These are phyloP conservation scores for Aureobasidium sp. DNA, from an alignment of 2,329 filamentous ascomycete species.

Conservation along the genomic window DNA sequence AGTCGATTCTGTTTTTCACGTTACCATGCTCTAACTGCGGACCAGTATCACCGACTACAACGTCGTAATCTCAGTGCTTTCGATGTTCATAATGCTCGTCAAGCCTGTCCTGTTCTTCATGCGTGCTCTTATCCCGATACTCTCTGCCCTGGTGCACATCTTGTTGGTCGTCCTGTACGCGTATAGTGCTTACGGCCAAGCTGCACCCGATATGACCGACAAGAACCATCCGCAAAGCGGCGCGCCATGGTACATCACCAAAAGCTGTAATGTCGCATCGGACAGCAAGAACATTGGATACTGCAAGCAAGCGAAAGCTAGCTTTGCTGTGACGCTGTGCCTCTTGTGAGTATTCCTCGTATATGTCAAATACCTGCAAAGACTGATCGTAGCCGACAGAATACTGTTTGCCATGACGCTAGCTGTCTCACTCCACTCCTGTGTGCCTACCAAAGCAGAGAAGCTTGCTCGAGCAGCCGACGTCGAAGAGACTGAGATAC, in stretches of 20 bases:
- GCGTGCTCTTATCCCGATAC: constrained; percentile 57
- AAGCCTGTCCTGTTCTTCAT: constrained; percentile 64
- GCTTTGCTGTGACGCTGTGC: constrained; percentile 55
- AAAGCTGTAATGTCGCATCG: constrained; percentile 54
- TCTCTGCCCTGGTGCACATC: constrained; percentile 52
- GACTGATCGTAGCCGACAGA: constrained; percentile 29
- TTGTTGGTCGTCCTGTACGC: constrained; percentile 54
- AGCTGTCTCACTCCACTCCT: constrained; percentile 49
- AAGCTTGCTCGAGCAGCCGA: constrained; percentile 21
- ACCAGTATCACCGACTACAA: constrained; percentile 65
- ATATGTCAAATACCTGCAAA: background rate
- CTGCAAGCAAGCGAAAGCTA: constrained; percentile 60
- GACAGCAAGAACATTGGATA: constrained; percentile 36
- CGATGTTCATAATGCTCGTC: constrained; percentile 65
- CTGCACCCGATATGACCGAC: constrained; percentile 65
- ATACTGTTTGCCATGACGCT: constrained; percentile 53
- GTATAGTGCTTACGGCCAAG: constrained; percentile 61
- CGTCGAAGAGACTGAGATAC: constrained; percentile 19
- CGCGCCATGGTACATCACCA: constrained; percentile 66
- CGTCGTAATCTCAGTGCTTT: constrained; percentile 65
- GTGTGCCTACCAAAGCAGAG: constrained; percentile 34
- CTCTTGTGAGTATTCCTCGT: constrained; percentile 52
- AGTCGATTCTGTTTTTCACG: background rate
- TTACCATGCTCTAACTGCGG: background rate
- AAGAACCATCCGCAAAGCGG: constrained; percentile 50